Conservation (phyloP, 306 rosid species). For the Cucurbita pepo region DNA sequence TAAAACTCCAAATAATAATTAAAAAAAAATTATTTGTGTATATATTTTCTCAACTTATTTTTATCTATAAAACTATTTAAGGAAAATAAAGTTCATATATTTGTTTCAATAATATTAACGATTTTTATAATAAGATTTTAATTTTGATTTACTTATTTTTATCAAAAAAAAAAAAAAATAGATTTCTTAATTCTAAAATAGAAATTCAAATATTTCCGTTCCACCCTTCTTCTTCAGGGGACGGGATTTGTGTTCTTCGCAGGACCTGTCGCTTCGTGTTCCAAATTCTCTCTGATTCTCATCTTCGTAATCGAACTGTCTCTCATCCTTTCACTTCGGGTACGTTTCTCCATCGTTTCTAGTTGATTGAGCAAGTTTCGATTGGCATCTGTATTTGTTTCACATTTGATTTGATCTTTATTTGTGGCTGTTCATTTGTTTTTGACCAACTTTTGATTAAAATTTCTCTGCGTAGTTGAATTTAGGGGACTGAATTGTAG, state of each 20-base stretch:
- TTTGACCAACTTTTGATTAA: not conserved
- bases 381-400: not conserved
- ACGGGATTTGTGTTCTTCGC: not conserved
- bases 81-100: no score
- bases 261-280: not conserved
- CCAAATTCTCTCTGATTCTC: not conserved
- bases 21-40: no score
- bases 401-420: not conserved
- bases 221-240: not conserved
- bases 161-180: not conserved
- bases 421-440: not conserved
- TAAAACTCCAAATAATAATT: no score
- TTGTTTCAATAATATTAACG: no score
- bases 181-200: not conserved
- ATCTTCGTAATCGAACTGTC: not conserved
- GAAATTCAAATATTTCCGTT: not conserved
- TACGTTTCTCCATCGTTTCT: not conserved
- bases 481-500: not conserved
- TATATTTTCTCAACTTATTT: no score
- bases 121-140: no score
- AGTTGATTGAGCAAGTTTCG: not conserved
- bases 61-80: no score
- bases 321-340: not conserved
- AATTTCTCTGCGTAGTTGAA: not conserved
- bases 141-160: not conserved